Conservation (phyloP, 1,284 basidiomycete species). For the Boletus sp. region DNA sequence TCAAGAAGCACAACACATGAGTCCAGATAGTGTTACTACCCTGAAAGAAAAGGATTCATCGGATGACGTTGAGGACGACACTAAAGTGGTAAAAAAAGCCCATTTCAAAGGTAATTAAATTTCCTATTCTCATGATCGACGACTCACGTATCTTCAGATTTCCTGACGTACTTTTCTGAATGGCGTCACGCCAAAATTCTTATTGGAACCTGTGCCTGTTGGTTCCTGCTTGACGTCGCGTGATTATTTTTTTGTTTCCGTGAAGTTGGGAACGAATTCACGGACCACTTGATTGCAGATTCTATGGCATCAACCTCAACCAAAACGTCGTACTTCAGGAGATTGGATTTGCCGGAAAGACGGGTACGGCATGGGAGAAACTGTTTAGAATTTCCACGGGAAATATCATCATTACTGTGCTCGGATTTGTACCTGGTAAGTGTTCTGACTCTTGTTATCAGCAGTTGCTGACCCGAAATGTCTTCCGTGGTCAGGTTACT, state of each 20-base stretch:
- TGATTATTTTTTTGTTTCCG: constrained; percentile 25
- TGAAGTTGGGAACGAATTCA: neutral
- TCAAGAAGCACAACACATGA: constrained; percentile 39
- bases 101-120: constrained; percentile 36
- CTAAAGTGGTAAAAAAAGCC: constrained; percentile 29
- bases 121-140: neutral
- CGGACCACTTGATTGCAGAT: constrained; percentile 35
- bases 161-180: constrained; percentile 49
- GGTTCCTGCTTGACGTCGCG: constrained; percentile 57
- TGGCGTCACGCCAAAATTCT: constrained; percentile 55
- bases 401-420: constrained; percentile 65
- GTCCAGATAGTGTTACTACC: constrained; percentile 25
- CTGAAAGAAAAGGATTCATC: constrained; percentile 32
- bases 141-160: constrained; percentile 34
- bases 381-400: constrained; percentile 63
- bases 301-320: constrained; percentile 79
- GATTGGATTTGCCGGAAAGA: constrained; percentile 59
- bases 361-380: constrained; percentile 56
- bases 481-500: constrained; percentile 50
- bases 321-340: constrained; percentile 68
- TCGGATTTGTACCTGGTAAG: constrained; percentile 71
- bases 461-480: neutral
- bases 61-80: neutral
- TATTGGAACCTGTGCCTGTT: constrained; percentile 49
- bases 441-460: constrained; percentile 7